These are phyloP conservation scores for Diatrype stigma DNA, from an alignment of 2,329 filamentous ascomycete species.

Conservation along the genomic window DNA sequence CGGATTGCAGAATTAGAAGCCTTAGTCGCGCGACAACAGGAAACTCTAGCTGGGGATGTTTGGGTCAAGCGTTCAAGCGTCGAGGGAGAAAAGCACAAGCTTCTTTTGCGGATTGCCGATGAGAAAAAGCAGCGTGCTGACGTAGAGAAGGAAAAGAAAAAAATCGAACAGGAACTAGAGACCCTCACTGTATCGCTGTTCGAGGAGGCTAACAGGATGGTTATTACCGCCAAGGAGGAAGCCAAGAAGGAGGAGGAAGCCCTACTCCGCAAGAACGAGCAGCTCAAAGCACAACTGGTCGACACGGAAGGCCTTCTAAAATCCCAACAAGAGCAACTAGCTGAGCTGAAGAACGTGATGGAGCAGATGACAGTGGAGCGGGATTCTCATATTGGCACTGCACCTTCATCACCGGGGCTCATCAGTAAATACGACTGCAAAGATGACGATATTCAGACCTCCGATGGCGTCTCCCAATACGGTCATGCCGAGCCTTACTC, in stretches of 20 bases:
- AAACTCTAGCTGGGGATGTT: slow-evolving; percentile 68
- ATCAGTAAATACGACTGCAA: slow-evolving; percentile 64
- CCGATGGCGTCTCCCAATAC: slow-evolving; percentile 32
- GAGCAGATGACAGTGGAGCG: slow-evolving; percentile 74
- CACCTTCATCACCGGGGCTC: slow-evolving; percentile 76
- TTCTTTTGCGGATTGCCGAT: slow-evolving; percentile 56
- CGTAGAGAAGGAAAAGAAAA: slow-evolving; percentile 75
- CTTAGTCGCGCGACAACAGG: slow-evolving; percentile 62
- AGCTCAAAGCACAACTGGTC: slow-evolving; percentile 76
- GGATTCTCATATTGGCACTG: slow-evolving; percentile 70
- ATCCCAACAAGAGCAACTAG: slow-evolving; percentile 89
- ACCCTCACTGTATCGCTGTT: slow-evolving; percentile 89
- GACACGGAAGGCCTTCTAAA: slow-evolving; percentile 82
- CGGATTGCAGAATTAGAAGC: slow-evolving; percentile 65
- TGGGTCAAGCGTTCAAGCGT: slow-evolving; percentile 70
- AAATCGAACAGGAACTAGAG: slow-evolving; percentile 89
- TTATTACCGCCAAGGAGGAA: slow-evolving; percentile 84
- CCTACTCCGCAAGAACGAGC: slow-evolving; percentile 79
- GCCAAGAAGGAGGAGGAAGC: slow-evolving; percentile 80
- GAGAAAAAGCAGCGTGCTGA: slow-evolving; percentile 62
- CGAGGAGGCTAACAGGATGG: slow-evolving; percentile 98
- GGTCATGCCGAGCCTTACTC: slow-evolving; percentile 40
- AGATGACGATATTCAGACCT: slow-evolving; percentile 39
- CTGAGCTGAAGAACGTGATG: slow-evolving; percentile 88
- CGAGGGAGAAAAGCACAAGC: slow-evolving; percentile 64